These are phyloP conservation scores for Lagenidium giganteum DNA, from an alignment of 352 stramenopile genomes.

Conservation along the genomic window DNA sequence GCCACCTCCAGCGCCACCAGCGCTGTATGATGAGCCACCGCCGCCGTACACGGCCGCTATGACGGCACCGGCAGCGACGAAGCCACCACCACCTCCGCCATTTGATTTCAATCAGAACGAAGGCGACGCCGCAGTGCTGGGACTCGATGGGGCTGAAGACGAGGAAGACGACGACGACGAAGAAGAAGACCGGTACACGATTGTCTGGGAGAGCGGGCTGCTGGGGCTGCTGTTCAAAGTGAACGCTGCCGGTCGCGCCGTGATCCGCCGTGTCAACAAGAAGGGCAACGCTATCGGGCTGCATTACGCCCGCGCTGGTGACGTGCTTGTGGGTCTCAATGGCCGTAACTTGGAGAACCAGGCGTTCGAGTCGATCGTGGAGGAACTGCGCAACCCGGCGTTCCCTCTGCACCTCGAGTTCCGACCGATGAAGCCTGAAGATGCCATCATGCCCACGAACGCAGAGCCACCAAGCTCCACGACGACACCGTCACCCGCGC, in stretches of 20 bases:
- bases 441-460: too few species aligned
- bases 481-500: too few species aligned
- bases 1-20: too few species aligned
- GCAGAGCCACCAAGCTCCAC: too few species aligned
- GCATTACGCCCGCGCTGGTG: slow-evolving; percentile 58
- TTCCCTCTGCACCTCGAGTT: slow-evolving; percentile 75
- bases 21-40: too few species aligned
- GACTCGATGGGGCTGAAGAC: slow-evolving; percentile 1
- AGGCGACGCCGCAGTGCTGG: too few species aligned
- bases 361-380: slow-evolving; percentile 64
- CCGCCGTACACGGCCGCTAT: too few species aligned
- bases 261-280: slow-evolving; percentile 77
- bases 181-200: slow-evolving; percentile 58
- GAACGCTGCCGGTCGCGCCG: slow-evolving; percentile 33
- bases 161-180: slow-evolving; percentile 33
- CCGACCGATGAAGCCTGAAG: slow-evolving; percentile 46
- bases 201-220: slow-evolving; percentile 60
- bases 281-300: slow-evolving; percentile 52
- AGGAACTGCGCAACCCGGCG: slow-evolving; percentile 44
- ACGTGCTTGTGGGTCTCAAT: slow-evolving; percentile 73
- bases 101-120: background rate
- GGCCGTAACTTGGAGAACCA: slow-evolving; percentile 36
- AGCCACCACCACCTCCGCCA: background rate
- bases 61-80: background rate
- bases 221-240: slow-evolving; percentile 74